phyloP scores from a whole-genome alignment of 345 rosid species.

The Conringia planisiliqua region DNA sequence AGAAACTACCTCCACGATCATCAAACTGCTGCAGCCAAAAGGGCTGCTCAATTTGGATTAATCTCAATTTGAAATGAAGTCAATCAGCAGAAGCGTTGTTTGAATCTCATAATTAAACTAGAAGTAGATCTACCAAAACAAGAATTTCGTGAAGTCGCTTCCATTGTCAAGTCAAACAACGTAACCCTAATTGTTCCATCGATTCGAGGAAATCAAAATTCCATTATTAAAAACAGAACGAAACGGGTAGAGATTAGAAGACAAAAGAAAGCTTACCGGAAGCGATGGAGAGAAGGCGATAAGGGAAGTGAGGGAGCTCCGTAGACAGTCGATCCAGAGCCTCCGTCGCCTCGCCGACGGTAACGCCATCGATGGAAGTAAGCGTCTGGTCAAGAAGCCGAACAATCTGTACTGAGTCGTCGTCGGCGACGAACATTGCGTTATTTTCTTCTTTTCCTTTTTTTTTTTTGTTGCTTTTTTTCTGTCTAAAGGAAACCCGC shows the following conservation, averaged over 20 bases:
- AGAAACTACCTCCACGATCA: neutral
- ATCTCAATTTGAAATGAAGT: neutral
- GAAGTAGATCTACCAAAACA: neutral
- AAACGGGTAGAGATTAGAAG: neutral
- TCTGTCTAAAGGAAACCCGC: neutral
- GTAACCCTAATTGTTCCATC: conserved; percentile 15
- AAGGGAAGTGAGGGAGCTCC: conserved; percentile 59
- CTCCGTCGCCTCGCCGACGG: conserved; percentile 48
- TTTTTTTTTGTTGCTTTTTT: neutral
- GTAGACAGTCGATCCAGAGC: conserved; percentile 66
- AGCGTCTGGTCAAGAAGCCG: conserved; percentile 63
- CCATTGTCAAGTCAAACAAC: conserved; percentile 10
- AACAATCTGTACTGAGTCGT: conserved; percentile 35
- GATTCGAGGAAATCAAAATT: neutral
- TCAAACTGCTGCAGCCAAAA: neutral
- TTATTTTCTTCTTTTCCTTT: neutral
- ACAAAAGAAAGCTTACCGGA: conserved; percentile 35
- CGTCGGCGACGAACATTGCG: conserved; percentile 26
- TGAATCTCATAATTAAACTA: neutral
- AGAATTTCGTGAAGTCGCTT: neutral
- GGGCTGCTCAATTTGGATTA: neutral
- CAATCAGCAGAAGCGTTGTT: neutral
- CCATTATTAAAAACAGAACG: neutral
- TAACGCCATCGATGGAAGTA: conserved; percentile 44
- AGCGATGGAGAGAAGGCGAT: conserved; percentile 66